Conservation (phyloP, 768 basidiomycete genomes). For the Leccinum rimulosum region DNA sequence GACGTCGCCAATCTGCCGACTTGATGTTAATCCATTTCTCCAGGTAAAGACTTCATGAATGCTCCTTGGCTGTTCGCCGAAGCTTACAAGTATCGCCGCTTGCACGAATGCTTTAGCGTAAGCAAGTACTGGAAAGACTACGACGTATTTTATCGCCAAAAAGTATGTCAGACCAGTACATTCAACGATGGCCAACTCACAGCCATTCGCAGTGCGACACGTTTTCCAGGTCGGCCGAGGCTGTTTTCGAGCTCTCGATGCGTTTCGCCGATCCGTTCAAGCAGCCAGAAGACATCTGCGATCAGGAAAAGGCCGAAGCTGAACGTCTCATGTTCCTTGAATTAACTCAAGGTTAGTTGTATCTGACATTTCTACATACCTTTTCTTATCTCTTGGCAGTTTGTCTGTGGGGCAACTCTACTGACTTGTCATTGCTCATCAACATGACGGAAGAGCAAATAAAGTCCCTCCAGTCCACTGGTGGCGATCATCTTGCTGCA, state of each 20-base stretch:
- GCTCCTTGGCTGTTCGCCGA: constrained; percentile 97
- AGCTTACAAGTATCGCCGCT: constrained; percentile 88
- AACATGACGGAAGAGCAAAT: constrained; percentile 99
- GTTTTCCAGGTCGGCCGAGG: constrained; percentile 87
- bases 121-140: constrained; percentile 89
- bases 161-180: constrained; percentile 41
- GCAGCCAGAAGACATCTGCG: constrained; percentile 50
- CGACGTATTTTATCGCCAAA: constrained; percentile 95
- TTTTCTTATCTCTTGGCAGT: constrained; percentile 43
- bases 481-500: constrained; percentile 91
- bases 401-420: constrained; percentile 96
- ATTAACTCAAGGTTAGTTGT: constrained; percentile 73
- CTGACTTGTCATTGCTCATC: constrained; percentile 90
- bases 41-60: constrained; percentile 90
- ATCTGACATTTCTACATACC: neutral
- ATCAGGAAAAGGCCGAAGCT: constrained; percentile 58
- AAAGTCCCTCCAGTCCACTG: constrained; percentile 92
- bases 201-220: constrained; percentile 71
- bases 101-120: constrained; percentile 91
- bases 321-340: constrained; percentile 88
- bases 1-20: neutral
- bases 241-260: constrained; percentile 91
- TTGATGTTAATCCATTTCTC: neutral
- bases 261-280: constrained; percentile 87
- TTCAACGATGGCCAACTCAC: constrained; percentile 5